A percentile compares a stretch with the other conserved stretches of the same genome.
These are phyloP conservation scores for Leishmania martiniquensis DNA, from an alignment of 208 protist species.

Conservation along the genomic window DNA sequence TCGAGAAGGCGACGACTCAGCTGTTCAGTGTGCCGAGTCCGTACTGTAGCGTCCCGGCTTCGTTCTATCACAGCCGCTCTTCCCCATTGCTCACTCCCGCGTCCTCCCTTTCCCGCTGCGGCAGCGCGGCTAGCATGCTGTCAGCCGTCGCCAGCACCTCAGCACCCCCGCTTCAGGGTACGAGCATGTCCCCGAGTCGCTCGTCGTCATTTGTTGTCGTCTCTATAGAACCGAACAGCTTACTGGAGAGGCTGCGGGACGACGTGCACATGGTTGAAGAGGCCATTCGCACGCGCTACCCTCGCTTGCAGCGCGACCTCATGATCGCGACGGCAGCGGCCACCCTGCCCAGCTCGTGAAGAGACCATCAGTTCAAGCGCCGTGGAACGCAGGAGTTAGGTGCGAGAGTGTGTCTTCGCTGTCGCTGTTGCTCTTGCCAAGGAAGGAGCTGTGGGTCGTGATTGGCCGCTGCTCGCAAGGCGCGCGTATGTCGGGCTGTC, in stretches of 20 bases:
- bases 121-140: background rate
- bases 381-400: background rate
- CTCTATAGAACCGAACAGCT: background rate
- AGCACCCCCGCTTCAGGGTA: background rate
- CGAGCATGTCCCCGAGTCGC: background rate
- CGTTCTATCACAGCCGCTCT: slow-evolving; percentile 1
- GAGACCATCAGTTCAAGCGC: background rate
- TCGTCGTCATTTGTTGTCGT: slow-evolving; percentile 9
- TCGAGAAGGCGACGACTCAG: background rate
- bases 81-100: background rate
- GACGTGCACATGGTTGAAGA: slow-evolving; percentile 10
- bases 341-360: background rate
- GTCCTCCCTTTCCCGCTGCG: slow-evolving; percentile 2
- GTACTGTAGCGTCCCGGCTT: background rate
- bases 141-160: background rate
- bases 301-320: slow-evolving; percentile 22
- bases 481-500: background rate
- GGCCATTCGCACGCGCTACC: slow-evolving; percentile 11
- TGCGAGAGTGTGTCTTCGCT: background rate
- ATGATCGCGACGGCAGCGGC: background rate
- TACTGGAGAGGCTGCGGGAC: background rate
- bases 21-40: background rate
- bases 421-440: background rate
- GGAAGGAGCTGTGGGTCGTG: too few relatives aligned
- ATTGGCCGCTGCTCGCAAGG: background rate